phyloP scores from a whole-genome alignment of 1,284 basidiomycete species.

The Wolfiporia cocos region DNA sequence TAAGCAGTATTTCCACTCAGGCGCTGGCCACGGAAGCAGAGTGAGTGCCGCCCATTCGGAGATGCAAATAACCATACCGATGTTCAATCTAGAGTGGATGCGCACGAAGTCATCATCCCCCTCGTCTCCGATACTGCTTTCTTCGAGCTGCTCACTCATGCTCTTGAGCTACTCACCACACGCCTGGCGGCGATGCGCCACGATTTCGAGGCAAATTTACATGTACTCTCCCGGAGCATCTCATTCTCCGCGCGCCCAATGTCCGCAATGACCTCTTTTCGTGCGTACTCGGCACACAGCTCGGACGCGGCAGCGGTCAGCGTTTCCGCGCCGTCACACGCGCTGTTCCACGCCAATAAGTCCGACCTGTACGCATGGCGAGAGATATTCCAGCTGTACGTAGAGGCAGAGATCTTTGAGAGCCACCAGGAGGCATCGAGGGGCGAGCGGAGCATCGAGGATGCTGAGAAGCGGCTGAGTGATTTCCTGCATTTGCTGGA shows the following conservation, averaged over 20 bases:
- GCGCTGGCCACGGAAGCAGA: too few species aligned
- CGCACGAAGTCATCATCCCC: conserved; percentile 70
- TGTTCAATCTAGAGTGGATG: too few species aligned
- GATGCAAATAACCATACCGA: too few species aligned
- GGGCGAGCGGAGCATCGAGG: conserved; percentile 72
- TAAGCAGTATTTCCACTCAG: too few species aligned
- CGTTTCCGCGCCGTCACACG: conserved; percentile 10
- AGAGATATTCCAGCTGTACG: conserved; percentile 85
- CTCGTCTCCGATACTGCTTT: conserved; percentile 80
- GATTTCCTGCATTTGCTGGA: conserved; percentile 68
- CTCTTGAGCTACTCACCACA: conserved; percentile 63
- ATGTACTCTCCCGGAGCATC: conserved; percentile 54
- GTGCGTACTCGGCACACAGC: conserved; percentile 38
- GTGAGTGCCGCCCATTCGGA: too few species aligned
- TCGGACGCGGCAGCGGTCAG: conserved; percentile 32
- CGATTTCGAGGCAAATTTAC: conserved; percentile 60
- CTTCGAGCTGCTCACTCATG: conserved; percentile 71
- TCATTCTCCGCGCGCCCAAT: conserved; percentile 55
- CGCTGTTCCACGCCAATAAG: conserved; percentile 23
- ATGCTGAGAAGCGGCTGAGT: conserved; percentile 68
- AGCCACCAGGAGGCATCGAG: conserved; percentile 63
- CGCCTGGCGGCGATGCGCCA: conserved; percentile 60
- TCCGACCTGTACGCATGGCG: conserved; percentile 90
- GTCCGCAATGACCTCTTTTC: conserved; percentile 39
- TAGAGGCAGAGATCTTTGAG: conserved; percentile 88